Conservation (phyloP, 2,329 filamentous ascomycete genomes). For the Atkinsonella hypoxylon region DNA sequence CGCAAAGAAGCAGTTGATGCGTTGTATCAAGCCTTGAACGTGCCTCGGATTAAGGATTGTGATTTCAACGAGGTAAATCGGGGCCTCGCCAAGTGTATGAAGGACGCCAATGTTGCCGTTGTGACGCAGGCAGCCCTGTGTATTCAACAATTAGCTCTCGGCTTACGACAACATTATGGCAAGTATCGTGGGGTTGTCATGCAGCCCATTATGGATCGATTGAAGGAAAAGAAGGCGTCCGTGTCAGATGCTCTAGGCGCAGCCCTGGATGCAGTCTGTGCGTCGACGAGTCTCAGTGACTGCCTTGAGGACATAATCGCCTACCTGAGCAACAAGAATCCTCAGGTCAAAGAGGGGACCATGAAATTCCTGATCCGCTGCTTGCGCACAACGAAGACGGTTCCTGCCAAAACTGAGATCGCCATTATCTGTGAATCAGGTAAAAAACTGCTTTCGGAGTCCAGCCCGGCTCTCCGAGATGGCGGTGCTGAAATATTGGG, state of each 20-base stretch:
- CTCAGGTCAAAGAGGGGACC: slow-evolving; percentile 91
- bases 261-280: slow-evolving; percentile 62
- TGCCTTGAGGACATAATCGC: slow-evolving; percentile 84
- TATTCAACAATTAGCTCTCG: slow-evolving; percentile 79
- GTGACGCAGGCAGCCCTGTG: slow-evolving; percentile 89
- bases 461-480: slow-evolving; percentile 71
- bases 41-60: slow-evolving; percentile 83
- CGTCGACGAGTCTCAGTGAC: slow-evolving; percentile 61
- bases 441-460: slow-evolving; percentile 85
- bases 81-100: slow-evolving; percentile 90
- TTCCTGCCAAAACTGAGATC: slow-evolving; percentile 75
- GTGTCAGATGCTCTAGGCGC: slow-evolving; percentile 81
- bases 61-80: slow-evolving; percentile 77
- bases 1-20: slow-evolving; percentile 88
- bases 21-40: slow-evolving; percentile 62
- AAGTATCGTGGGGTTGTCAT: slow-evolving; percentile 75
- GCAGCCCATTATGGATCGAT: slow-evolving; percentile 81
- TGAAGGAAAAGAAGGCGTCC: slow-evolving; percentile 92
- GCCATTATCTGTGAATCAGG: slow-evolving; percentile 74
- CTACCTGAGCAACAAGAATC: slow-evolving; percentile 87
- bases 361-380: slow-evolving; percentile 88
- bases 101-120: slow-evolving; percentile 93
- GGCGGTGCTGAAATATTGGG: slow-evolving; percentile 87
- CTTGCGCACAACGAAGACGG: slow-evolving; percentile 68
- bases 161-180: slow-evolving; percentile 62